Evolutionary conservation across 176 grass and related monocot species (phyloP).

Genomic region (Pontederia paniculata): DNA sequence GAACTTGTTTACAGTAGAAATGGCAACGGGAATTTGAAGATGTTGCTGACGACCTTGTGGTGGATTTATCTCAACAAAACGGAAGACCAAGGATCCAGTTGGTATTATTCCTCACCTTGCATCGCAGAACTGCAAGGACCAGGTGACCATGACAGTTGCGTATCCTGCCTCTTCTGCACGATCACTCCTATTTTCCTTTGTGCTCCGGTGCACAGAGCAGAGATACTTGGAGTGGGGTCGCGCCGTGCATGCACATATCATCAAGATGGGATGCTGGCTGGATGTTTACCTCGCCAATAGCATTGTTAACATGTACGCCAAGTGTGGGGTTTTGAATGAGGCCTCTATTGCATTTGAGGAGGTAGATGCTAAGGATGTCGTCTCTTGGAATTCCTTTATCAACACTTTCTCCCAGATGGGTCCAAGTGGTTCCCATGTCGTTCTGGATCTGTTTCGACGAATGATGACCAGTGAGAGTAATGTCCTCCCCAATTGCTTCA

Average conservation of each 20-base stretch:
- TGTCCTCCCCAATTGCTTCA: conserved; percentile 40
- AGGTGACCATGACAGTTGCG: too few species aligned
- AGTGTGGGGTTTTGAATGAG: conserved; percentile 20
- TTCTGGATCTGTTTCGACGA: conserved; percentile 25
- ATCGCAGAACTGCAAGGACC: too few species aligned
- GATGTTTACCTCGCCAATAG: conserved; percentile 50
- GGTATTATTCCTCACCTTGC: too few species aligned
- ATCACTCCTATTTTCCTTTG: conserved; percentile 12
- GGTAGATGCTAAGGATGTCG: conserved; percentile 21
- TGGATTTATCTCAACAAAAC: too few species aligned
- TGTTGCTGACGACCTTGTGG: too few species aligned
- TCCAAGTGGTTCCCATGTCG: conserved; percentile 6
- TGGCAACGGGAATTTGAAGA: too few species aligned
- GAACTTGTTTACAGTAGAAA: too few species aligned
- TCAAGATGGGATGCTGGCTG: conserved; percentile 39
- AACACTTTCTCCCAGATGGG: conserved; percentile 37
- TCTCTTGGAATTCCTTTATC: conserved; percentile 69
- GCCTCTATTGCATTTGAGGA: conserved; percentile 34
- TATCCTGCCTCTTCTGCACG: too few species aligned
- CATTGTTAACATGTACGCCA: conserved; percentile 54
- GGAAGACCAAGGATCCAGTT: too few species aligned
- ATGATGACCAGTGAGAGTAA: conserved; percentile 27
- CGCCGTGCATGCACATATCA: conserved; percentile 43
- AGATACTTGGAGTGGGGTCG: conserved; percentile 20
- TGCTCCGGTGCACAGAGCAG: conserved; percentile 17